These are phyloP conservation scores for Candida glucosophila DNA, from an alignment of 1,139 yeast genomes.

Conservation along the genomic window DNA sequence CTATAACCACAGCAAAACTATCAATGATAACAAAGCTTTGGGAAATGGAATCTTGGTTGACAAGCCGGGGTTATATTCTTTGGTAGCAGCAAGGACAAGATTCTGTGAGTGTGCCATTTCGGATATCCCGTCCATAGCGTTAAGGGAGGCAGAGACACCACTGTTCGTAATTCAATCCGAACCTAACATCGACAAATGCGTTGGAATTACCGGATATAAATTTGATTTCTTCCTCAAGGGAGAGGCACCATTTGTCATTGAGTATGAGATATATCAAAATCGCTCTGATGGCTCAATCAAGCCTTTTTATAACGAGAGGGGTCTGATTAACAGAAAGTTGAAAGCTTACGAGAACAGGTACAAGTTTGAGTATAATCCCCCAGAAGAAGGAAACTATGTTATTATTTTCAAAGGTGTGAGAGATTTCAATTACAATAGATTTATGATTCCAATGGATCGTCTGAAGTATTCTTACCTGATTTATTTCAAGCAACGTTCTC, in stretches of 20 bases:
- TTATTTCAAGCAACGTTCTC: conserved; percentile 43
- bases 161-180: conserved; percentile 41
- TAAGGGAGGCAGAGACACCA: conserved; percentile 36
- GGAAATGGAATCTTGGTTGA: conserved; percentile 30
- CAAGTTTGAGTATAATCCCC: conserved; percentile 65
- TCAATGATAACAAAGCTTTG: conserved; percentile 19
- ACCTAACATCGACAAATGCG: conserved; percentile 76
- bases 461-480: conserved; percentile 39
- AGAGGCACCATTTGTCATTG: conserved; percentile 69
- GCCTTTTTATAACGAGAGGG: conserved; percentile 25
- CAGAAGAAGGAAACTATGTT: conserved; percentile 70
- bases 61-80: conserved; percentile 55
- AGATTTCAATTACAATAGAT: conserved; percentile 43
- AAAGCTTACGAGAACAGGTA: conserved; percentile 14
- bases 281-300: conserved; percentile 20
- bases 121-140: conserved; percentile 13
- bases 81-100: conserved; percentile 45
- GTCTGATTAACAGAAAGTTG: conserved; percentile 17
- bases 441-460: conserved; percentile 24
- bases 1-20: conserved; percentile 21
- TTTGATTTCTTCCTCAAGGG: conserved; percentile 71
- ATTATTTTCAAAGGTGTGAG: conserved; percentile 55
- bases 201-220: conserved; percentile 77
- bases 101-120: conserved; percentile 61
- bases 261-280: conserved; percentile 50